Evolutionary conservation across 768 basidiomycete species (phyloP).

Genomic region (Arthromyces matolae): DNA sequence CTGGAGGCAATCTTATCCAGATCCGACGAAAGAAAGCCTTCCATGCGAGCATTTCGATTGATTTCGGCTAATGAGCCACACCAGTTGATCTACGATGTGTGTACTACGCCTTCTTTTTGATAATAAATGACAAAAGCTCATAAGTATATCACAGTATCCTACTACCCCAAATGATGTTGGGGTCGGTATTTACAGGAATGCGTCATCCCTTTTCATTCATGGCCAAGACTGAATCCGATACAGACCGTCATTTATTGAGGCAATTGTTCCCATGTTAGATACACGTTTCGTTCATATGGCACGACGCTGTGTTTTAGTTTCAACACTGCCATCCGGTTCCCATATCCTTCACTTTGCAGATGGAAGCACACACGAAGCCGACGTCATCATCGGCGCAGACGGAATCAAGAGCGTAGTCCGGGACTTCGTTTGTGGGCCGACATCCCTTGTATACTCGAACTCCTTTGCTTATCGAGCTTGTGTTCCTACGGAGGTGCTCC

Average conservation of each 20-base stretch:
- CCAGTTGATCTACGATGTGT: slow-evolving; percentile 44
- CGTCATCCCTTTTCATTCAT: not conserved
- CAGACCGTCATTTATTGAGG: slow-evolving; percentile 50
- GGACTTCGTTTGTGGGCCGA: slow-evolving; percentile 25
- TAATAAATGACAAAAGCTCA: not conserved
- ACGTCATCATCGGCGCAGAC: slow-evolving; percentile 50
- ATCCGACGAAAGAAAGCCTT: slow-evolving; percentile 30
- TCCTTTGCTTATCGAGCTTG: slow-evolving; percentile 48
- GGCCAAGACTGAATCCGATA: not conserved
- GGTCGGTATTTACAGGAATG: slow-evolving; percentile 41
- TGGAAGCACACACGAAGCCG: slow-evolving; percentile 41
- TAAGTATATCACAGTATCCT: slow-evolving; percentile 30
- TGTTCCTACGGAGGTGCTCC: slow-evolving; percentile 36
- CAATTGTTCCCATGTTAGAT: slow-evolving; percentile 41
- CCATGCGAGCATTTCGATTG: slow-evolving; percentile 34
- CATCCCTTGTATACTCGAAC: slow-evolving; percentile 38
- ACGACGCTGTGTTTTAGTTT: slow-evolving; percentile 44
- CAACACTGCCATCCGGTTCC: slow-evolving; percentile 21
- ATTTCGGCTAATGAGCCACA: slow-evolving; percentile 40
- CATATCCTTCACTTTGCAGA: slow-evolving; percentile 45
- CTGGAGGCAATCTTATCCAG: slow-evolving; percentile 38
- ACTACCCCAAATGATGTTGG: slow-evolving; percentile 31
- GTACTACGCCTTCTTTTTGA: slow-evolving; percentile 7
- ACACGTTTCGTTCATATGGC: slow-evolving; percentile 42
- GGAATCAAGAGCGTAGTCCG: slow-evolving; percentile 50